Conservation (phyloP, 2,329 filamentous ascomycete species). For the Fusarium chlamydosporum region DNA sequence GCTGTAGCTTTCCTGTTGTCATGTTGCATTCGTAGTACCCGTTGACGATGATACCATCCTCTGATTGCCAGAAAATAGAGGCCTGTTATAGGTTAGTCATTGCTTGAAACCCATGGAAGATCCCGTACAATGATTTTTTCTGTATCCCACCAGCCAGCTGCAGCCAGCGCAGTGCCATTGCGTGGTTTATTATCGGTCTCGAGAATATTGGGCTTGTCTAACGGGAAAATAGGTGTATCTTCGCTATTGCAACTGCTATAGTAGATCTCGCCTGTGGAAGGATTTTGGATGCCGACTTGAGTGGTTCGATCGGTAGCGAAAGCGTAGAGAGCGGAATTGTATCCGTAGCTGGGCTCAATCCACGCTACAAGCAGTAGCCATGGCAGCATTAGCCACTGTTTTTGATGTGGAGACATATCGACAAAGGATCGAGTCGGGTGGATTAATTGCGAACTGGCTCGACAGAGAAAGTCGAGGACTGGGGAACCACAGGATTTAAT, state of each 20-base stretch:
- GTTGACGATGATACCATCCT: constrained; percentile 6
- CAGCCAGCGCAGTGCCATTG: constrained; percentile 8
- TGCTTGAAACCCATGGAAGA: not conserved
- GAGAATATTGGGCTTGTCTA: constrained; percentile 9
- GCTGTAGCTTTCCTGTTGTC: not conserved
- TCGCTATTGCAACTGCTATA: constrained; percentile 11
- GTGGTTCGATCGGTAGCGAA: constrained; percentile 8
- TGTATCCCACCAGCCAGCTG: constrained; percentile 7
- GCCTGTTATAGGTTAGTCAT: not conserved
- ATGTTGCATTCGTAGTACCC: constrained; percentile 10
- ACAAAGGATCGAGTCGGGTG: not conserved
- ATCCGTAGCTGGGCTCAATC: not conserved
- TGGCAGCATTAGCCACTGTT: constrained; percentile 1
- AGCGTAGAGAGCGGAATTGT: constrained; percentile 1
- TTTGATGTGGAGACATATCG: constrained; percentile 10
- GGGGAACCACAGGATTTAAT: constrained; percentile 4
- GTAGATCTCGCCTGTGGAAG: constrained; percentile 3
- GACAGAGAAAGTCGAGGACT: not conserved
- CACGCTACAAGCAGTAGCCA: constrained; percentile 6
- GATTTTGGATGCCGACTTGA: constrained; percentile 11
- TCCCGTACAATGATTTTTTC: constrained; percentile 5
- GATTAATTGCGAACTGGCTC: not conserved
- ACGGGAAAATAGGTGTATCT: constrained; percentile 7
- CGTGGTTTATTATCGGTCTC: constrained; percentile 7
- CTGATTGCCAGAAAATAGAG: constrained; percentile 9